Base-by-base conservation (phyloP, 257 asterid genomes). In the Plectranthus barbatus region DNA sequence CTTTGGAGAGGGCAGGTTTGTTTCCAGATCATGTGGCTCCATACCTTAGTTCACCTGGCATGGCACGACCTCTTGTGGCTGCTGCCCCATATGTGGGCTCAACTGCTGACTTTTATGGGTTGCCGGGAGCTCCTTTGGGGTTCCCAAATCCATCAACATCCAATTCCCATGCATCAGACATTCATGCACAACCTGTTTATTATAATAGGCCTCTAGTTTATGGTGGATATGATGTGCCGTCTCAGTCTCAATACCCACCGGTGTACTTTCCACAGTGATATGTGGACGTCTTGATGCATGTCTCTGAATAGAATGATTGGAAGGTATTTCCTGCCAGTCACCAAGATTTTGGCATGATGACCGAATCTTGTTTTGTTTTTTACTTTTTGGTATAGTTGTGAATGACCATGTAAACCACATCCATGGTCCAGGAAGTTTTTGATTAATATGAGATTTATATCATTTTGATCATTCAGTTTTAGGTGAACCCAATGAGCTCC, bases 21-120 rank as follows among this genome's bases (percentile, higher is more conserved):
- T 56, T 72, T 69, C 63, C 76, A 61, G 76, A 77, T 69, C 82
- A 48, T 51, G 58, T 73, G 23, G 68, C 75, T 55, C 69, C 82
- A 33, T 81, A 84, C 76, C 63, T 51, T 47, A 56, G 63, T 72
- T 31, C 81, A 59, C 54, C 81, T 53, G 85, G 83, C 64, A 37
- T 66, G 60, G 67, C 76, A 45, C 82, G 82, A 54, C 33, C 76
- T 6, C 51, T 64, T 21, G 79, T 77, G 45, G 70, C 76, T 56
- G 76, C 72, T 62, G 69, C 67, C 64, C 76, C 73, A 9, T 79
- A 81, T 57, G 72, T 36, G 61, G 83, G 82, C 77, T 33, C 81
- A 20, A 75, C 86, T 56, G 61, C 76, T 23, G 77, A 75, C 69
- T 36, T 73, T 67, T 79, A 68, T 66, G 90, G 80, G 61, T 66